Conservation (phyloP, 1,139 yeast genomes). For the Sugiyamaella xylanicola region DNA sequence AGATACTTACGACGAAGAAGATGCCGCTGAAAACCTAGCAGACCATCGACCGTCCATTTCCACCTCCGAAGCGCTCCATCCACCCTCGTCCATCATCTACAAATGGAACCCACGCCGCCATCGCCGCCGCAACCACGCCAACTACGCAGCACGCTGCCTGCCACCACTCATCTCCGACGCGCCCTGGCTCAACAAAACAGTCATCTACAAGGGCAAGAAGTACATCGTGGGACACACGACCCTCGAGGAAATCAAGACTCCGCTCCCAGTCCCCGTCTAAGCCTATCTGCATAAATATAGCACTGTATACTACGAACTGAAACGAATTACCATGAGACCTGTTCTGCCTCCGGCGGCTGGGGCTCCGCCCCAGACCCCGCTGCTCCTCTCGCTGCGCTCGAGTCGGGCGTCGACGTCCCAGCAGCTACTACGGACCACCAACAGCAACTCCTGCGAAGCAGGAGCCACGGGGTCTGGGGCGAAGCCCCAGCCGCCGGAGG, state of each 20-base stretch:
- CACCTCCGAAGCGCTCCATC: neutral
- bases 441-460: no score
- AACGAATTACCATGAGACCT: neutral
- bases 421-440: no score
- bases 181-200: conserved; percentile 40
- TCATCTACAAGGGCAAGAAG: conserved; percentile 32
- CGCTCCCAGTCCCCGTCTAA: neutral
- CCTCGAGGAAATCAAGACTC: conserved; percentile 8
- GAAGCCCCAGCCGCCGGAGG: no score
- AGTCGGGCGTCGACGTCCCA: no score
- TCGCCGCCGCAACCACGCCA: conserved; percentile 30
- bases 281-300: conserved; percentile 14
- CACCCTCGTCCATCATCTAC: conserved; percentile 15
- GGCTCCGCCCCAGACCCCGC: neutral
- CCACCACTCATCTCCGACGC: conserved; percentile 37
- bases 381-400: neutral
- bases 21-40: conserved; percentile 17
- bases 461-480: no score
- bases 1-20: conserved; percentile 25
- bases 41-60: neutral
- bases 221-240: conserved; percentile 30
- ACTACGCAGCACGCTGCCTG: conserved; percentile 40
- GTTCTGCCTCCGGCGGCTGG: neutral
- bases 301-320: neutral
- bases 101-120: conserved; percentile 39